Conservation (phyloP, 805 yeast species). For the Limtongia smithiae region DNA sequence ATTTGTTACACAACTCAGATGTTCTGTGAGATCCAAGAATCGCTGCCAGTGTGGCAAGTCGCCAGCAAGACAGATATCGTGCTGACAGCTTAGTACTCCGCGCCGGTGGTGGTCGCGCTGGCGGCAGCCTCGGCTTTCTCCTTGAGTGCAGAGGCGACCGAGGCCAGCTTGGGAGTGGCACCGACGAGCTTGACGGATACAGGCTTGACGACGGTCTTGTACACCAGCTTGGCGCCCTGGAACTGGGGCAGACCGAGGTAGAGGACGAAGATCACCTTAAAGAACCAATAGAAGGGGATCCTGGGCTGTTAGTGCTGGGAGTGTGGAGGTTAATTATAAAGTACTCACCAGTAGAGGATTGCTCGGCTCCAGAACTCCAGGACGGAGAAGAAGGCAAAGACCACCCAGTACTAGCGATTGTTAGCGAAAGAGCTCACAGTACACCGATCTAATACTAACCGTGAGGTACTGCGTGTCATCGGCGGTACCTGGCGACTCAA, state of each 20-base stretch:
- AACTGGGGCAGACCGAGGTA: slow-evolving; percentile 85
- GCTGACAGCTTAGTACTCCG: slow-evolving; percentile 19
- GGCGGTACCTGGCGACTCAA: slow-evolving; percentile 59
- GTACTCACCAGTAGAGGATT: slow-evolving; percentile 68
- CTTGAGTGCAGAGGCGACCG: slow-evolving; percentile 31
- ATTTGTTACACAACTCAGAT: no score
- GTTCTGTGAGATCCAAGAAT: no score
- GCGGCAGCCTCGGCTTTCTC: slow-evolving; percentile 36
- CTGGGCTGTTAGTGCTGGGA: background rate
- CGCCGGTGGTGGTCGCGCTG: slow-evolving; percentile 29
- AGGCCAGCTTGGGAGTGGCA: slow-evolving; percentile 7
- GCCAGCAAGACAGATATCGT: no score
- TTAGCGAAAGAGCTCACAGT: background rate
- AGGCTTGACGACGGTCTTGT: slow-evolving; percentile 49
- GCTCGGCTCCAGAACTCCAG: slow-evolving; percentile 95
- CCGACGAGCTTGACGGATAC: slow-evolving; percentile 24
- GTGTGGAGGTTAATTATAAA: background rate
- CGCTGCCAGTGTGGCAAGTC: no score
- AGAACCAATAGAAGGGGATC: slow-evolving; percentile 90
- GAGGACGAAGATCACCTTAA: slow-evolving; percentile 82
- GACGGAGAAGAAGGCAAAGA: slow-evolving; percentile 87
- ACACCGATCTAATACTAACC: slow-evolving; percentile 1
- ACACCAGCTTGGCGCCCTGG: slow-evolving; percentile 79
- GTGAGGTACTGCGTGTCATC: slow-evolving; percentile 81
- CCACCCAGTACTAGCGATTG: slow-evolving; percentile 74